A percentile compares a stretch with the other conserved stretches of the same genome.
Evolutionary conservation across 805 yeast species (phyloP).

Genomic region (Ogataea dorogensis): DNA sequence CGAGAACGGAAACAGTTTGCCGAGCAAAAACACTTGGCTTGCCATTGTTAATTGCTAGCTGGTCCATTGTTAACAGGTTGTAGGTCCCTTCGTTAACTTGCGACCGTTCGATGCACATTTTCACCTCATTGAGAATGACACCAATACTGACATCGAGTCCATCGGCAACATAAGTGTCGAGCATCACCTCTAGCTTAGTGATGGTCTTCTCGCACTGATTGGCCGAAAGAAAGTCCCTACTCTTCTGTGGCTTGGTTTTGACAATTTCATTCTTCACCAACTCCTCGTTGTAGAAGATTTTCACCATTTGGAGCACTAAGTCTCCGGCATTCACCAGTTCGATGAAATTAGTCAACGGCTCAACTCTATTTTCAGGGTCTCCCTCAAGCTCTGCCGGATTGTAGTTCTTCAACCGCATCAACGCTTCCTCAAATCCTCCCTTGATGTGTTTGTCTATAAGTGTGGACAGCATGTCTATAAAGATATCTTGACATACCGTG

Average conservation of each 20-base stretch:
- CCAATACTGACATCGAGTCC: constrained; percentile 93
- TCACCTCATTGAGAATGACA: constrained; percentile 76
- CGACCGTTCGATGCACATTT: constrained; percentile 22
- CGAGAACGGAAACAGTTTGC: constrained; percentile 59
- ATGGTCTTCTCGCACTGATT: constrained; percentile 68
- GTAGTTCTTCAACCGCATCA: constrained; percentile 65
- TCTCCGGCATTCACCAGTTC: constrained; percentile 93
- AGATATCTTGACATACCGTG: constrained; percentile 53
- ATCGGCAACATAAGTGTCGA: constrained; percentile 88
- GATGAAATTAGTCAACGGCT: constrained; percentile 82
- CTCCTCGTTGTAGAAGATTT: constrained; percentile 87
- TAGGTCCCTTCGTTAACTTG: constrained; percentile 47
- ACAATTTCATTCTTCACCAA: constrained; percentile 56
- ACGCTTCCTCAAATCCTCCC: constrained; percentile 81
- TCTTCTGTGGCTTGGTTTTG: constrained; percentile 43
- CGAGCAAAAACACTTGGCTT: constrained; percentile 60
- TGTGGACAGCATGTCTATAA: constrained; percentile 59
- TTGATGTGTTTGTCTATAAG: constrained; percentile 75
- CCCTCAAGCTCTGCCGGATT: constrained; percentile 50
- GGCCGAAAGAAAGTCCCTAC: constrained; percentile 74
- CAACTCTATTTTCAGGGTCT: constrained; percentile 41
- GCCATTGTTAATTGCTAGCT: constrained; percentile 25
- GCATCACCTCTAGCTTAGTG: constrained; percentile 63
- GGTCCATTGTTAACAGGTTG: constrained; percentile 30
- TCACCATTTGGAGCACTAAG: constrained; percentile 86